Conservation (phyloP, 257 asterid genomes). For the Solanum sparsipilum region DNA sequence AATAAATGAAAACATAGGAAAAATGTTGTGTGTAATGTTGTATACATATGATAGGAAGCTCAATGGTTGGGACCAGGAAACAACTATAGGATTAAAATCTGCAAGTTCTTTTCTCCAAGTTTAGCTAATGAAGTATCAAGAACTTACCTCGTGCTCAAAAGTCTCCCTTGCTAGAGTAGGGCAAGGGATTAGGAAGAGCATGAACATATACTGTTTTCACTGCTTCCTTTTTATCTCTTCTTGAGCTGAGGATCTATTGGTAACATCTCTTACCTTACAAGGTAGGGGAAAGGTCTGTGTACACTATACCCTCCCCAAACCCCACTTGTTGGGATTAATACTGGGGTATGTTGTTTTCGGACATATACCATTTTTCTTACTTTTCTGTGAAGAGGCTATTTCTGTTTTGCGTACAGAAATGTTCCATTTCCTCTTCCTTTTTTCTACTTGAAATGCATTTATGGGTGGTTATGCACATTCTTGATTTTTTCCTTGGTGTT, state of each 20-base stretch:
- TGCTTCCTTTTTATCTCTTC: not conserved
- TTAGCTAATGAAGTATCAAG: not conserved
- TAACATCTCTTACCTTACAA: not conserved
- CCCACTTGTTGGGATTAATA: not conserved
- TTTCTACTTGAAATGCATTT: not conserved
- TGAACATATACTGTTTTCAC: not conserved
- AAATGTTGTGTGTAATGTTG: not conserved
- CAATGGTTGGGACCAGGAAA: not conserved
- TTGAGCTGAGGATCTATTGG: not conserved
- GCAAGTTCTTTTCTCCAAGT: not conserved
- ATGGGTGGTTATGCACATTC: not conserved
- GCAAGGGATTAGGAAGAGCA: not conserved
- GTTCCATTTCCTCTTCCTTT: not conserved
- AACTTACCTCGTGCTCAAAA: not conserved
- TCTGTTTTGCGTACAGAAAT: not conserved
- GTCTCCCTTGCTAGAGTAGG: not conserved
- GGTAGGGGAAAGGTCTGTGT: not conserved
- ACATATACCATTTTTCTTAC: not conserved
- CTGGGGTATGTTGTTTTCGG: not conserved
- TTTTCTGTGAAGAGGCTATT: not conserved
- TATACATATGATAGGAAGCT: not conserved
- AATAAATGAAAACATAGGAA: not conserved
- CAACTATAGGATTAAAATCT: not conserved
- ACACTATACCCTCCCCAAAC: not conserved
- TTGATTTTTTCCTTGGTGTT: not conserved